Evolutionary conservation across 805 yeast species (phyloP).

Genomic region (Candida cerambycidarum): DNA sequence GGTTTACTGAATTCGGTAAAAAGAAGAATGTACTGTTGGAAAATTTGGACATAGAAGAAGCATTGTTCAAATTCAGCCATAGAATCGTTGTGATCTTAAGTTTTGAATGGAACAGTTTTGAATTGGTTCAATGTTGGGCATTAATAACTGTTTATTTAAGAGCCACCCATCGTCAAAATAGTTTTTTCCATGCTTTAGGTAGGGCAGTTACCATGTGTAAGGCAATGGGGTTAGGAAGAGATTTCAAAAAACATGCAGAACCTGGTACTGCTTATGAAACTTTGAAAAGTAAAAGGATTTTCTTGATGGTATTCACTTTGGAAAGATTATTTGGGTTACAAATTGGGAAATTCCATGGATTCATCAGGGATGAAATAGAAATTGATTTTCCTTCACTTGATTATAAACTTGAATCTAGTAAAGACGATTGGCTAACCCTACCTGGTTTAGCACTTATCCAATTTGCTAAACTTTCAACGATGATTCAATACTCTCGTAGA

Average conservation of each 20-base stretch:
- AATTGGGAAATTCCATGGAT: conserved; percentile 45
- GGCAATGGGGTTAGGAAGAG: conserved; percentile 36
- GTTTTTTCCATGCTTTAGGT: conserved; percentile 32
- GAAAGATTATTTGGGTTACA: conserved; percentile 56
- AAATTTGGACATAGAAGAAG: conserved; percentile 30
- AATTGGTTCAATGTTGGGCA: conserved; percentile 43
- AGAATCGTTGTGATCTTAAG: conserved; percentile 30
- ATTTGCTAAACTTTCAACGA: conserved; percentile 39
- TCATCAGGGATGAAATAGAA: conserved; percentile 39
- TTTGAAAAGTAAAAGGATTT: conserved; percentile 50
- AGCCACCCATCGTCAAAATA: conserved; percentile 38
- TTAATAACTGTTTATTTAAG: conserved; percentile 37
- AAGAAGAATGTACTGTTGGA: conserved; percentile 28
- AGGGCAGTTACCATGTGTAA: conserved; percentile 37
- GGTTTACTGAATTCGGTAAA: conserved; percentile 47
- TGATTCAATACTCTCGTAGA: conserved; percentile 29
- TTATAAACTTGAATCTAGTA: conserved; percentile 24
- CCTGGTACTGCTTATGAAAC: conserved; percentile 37
- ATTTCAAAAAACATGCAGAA: conserved; percentile 15
- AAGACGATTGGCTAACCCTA: conserved; percentile 50
- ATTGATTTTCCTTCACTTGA: conserved; percentile 32
- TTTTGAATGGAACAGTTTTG: conserved; percentile 45
- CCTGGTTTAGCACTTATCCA: conserved; percentile 48
- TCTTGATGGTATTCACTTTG: conserved; percentile 54
- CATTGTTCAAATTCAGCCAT: conserved; percentile 34